Percentiles rank a stretch among this genome's conserved stretches.
phyloP scores from a whole-genome alignment of 129 eudicot genomes.

The Lonicera japonica region DNA sequence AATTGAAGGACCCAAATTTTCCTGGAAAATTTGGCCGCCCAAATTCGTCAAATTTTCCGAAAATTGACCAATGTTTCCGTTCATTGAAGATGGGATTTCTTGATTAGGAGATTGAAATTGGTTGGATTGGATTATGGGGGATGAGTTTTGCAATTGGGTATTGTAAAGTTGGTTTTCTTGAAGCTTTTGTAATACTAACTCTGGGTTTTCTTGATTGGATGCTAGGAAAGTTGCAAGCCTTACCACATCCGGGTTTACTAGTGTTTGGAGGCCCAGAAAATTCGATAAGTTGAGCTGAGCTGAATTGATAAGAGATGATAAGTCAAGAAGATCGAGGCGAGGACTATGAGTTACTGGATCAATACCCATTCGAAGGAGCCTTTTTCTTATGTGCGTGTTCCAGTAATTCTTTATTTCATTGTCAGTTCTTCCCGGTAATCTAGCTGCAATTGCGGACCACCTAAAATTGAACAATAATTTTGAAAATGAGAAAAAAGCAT shows the following conservation, averaged over 20 bases:
- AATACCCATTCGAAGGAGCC: conserved; percentile 61
- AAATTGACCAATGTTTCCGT: conserved; percentile 16
- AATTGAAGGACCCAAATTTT: conserved; percentile 18
- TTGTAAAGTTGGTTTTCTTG: conserved; percentile 19
- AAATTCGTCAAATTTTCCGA: conserved; percentile 13
- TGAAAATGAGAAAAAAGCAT: background rate
- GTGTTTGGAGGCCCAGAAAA: conserved; percentile 60
- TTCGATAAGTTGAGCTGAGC: conserved; percentile 68
- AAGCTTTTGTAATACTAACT: conserved; percentile 12
- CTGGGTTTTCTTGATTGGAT: conserved; percentile 30
- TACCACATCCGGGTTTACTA: conserved; percentile 61
- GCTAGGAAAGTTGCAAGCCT: conserved; percentile 55
- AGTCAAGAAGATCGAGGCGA: conserved; percentile 65
- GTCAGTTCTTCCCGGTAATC: conserved; percentile 72
- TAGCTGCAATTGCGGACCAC: conserved; percentile 78
- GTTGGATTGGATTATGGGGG: conserved; percentile 9
- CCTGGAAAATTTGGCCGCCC: conserved; percentile 23
- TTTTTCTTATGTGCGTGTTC: conserved; percentile 71
- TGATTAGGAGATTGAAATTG: conserved; percentile 16
- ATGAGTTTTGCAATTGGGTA: conserved; percentile 11
- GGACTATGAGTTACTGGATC: conserved; percentile 88
- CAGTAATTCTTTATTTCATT: conserved; percentile 78
- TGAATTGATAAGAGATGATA: conserved; percentile 59
- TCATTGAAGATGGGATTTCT: conserved; percentile 27
- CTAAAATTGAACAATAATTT: conserved; percentile 15